A percentile compares a stretch with the other conserved stretches of the same genome.
These are phyloP conservation scores for Stramenopiles sp. DNA, from an alignment of 352 stramenopile species.

Conservation along the genomic window DNA sequence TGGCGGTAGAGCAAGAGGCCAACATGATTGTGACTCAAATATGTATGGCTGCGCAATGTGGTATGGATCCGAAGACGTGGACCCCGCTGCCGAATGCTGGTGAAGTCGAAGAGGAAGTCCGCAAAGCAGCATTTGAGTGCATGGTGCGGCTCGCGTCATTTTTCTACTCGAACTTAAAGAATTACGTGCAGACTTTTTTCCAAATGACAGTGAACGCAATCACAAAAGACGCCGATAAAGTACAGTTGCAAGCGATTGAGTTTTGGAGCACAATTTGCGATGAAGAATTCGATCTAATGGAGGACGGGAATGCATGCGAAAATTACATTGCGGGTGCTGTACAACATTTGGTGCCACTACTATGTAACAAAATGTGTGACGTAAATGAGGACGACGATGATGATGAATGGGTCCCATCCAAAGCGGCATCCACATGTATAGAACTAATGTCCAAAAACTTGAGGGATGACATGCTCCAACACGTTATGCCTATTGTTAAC, in stretches of 20 bases:
- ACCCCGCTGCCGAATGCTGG: constrained; percentile 30
- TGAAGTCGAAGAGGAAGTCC: constrained; percentile 32
- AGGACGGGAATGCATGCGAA: constrained; percentile 56
- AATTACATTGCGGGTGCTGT: constrained; percentile 66
- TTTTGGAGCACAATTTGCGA: constrained; percentile 94
- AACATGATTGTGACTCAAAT: constrained; percentile 87
- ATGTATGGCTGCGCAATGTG: constrained; percentile 47
- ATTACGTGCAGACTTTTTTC: constrained; percentile 90
- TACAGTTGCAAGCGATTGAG: constrained; percentile 83
- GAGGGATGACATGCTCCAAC: constrained; percentile 63
- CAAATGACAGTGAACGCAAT: constrained; percentile 81
- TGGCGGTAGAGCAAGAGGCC: constrained; percentile 77
- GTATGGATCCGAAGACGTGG: constrained; percentile 68
- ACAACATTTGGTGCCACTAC: constrained; percentile 59
- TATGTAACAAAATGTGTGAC: constrained; percentile 76
- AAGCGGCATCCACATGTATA: constrained; percentile 76
- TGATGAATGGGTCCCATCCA: constrained; percentile 83
- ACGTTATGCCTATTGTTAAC: constrained; percentile 79
- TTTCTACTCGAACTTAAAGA: constrained; percentile 84
- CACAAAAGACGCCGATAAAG: constrained; percentile 58
- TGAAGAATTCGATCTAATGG: constrained; percentile 74
- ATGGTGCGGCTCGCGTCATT: constrained; percentile 75
- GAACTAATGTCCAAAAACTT: constrained; percentile 72
- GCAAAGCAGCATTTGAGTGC: constrained; percentile 78
- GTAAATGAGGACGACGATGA: constrained; percentile 77